phyloP scores from a whole-genome alignment of 441 rosid species.

The Syzygium malaccense region DNA sequence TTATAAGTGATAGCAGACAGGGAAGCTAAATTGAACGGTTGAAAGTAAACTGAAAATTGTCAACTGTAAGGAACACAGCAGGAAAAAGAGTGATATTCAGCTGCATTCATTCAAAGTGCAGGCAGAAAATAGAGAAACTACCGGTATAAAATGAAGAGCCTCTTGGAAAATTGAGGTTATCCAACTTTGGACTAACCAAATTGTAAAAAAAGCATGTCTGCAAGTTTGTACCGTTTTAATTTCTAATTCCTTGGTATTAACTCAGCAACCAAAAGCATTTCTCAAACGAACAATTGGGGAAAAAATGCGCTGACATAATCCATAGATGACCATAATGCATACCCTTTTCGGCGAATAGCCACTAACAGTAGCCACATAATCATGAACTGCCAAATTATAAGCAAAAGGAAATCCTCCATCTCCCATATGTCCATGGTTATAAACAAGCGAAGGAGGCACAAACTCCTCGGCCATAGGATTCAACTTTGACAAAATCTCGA shows the following conservation, averaged over 20 bases:
- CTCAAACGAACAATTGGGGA: not conserved
- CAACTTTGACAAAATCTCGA: slow-evolving; percentile 51
- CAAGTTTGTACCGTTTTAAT: not conserved
- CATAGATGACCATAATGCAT: not conserved
- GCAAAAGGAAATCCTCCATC: slow-evolving; percentile 48
- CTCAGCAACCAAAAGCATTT: not conserved
- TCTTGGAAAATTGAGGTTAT: not conserved
- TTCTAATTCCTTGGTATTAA: not conserved
- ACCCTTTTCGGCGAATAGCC: slow-evolving; percentile 54
- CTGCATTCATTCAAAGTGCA: not conserved
- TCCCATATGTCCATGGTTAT: slow-evolving; percentile 15
- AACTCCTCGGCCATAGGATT: slow-evolving; percentile 41
- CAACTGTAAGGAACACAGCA: not conserved
- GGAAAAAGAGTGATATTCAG: not conserved
- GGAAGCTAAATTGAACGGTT: not conserved
- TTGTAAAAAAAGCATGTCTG: not conserved
- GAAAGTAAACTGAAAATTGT: not conserved
- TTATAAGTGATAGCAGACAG: not conserved
- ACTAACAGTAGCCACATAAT: slow-evolving; percentile 28
- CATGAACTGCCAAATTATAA: slow-evolving; percentile 38
- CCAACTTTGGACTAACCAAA: not conserved
- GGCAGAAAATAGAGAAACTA: not conserved
- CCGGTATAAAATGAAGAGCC: not conserved
- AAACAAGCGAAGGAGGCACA: slow-evolving; percentile 37
- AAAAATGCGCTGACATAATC: not conserved